phyloP scores from a whole-genome alignment of 192 early-diverging fungal species.

The Gonapodya prolifera region DNA sequence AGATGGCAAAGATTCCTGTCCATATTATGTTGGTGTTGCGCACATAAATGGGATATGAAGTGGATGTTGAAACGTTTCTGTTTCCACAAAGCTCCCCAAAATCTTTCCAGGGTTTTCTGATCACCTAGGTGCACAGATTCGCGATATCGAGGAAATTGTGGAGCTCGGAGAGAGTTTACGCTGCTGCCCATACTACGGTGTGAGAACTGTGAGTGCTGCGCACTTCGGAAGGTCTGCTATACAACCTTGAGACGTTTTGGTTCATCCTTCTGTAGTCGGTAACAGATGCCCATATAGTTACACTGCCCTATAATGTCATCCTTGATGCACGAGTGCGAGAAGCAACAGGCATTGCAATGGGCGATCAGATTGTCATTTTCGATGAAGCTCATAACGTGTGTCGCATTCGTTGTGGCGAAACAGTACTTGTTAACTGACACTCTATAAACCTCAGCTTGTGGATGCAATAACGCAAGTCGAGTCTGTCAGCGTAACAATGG shows the following conservation, averaged over 20 bases:
- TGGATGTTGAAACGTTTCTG: too few species aligned
- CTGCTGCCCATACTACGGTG: conserved; percentile 78
- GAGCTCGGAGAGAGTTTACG: conserved; percentile 36
- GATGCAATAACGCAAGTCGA: conserved; percentile 63
- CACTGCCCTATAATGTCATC: conserved; percentile 80
- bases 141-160: conserved; percentile 82
- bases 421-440: neutral
- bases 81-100: neutral
- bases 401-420: conserved; percentile 4
- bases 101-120: conserved; percentile 33
- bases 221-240: conserved; percentile 27
- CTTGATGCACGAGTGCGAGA: conserved; percentile 62
- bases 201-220: conserved; percentile 37
- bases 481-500: conserved; percentile 38
- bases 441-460: conserved; percentile 41
- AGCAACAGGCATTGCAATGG: conserved; percentile 55
- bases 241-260: neutral
- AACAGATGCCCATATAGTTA: conserved; percentile 44
- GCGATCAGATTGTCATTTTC: conserved; percentile 65
- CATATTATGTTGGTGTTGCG: conserved; percentile 30
- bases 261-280: conserved; percentile 1
- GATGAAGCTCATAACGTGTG: conserved; percentile 57
- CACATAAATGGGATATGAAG: conserved; percentile 38
- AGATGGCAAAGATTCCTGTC: conserved; percentile 28
- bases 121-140: conserved; percentile 24